phyloP scores from a whole-genome alignment of 176 grass and related monocot genomes.

The Canna indica region DNA sequence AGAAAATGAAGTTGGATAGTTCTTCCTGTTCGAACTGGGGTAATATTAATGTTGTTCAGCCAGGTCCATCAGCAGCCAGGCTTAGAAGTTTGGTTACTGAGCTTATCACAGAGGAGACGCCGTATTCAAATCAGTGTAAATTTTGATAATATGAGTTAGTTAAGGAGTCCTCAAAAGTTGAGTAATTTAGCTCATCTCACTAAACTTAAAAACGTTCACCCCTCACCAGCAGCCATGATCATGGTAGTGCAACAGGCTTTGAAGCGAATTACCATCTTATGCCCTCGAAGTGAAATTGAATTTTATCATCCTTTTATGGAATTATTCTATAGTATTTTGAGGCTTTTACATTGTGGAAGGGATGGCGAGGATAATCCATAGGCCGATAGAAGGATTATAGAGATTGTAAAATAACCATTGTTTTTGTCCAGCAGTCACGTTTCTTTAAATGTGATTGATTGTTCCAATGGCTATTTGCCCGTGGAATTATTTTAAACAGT shows the following conservation, averaged over 20 bases:
- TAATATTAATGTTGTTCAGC: constrained; percentile 27
- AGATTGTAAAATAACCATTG: not conserved
- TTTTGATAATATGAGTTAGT: not conserved
- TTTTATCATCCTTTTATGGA: no score
- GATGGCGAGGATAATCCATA: not conserved
- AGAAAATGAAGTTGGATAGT: not conserved
- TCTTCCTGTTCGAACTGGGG: constrained; percentile 30
- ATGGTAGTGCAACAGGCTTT: no score
- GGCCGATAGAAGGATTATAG: no score
- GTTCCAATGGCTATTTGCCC: not conserved
- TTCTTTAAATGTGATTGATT: not conserved
- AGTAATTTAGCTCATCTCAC: not conserved
- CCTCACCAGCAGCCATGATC: no score
- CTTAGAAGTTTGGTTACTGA: constrained; percentile 30
- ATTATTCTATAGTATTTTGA: not conserved
- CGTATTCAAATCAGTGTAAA: constrained; percentile 18
- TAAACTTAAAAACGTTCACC: not conserved
- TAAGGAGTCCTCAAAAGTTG: not conserved
- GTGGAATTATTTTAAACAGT: not conserved
- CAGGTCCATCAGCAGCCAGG: constrained; percentile 24
- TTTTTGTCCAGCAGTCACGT: not conserved
- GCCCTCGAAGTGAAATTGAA: no score
- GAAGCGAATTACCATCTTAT: not conserved
- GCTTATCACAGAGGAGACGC: constrained; percentile 29
- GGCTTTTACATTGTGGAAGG: not conserved